A percentile compares a stretch with the other conserved stretches of the same genome.
phyloP scores from a whole-genome alignment of 768 basidiomycete species.

The Tricholoma matsutake region DNA sequence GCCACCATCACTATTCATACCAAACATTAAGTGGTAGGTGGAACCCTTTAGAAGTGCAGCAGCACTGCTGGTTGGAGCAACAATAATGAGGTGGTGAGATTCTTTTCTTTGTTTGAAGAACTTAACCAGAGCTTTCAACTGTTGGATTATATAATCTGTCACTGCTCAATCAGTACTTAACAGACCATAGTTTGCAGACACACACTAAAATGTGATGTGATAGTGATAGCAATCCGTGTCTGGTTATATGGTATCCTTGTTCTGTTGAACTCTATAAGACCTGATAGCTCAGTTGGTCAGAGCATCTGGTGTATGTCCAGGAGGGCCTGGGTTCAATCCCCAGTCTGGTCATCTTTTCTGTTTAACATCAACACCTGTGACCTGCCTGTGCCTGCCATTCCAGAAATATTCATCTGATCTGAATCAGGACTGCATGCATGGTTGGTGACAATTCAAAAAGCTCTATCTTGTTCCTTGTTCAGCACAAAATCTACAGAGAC shows the following conservation, averaged over 20 bases:
- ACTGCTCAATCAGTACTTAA: slow-evolving; percentile 14
- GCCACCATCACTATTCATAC: slow-evolving; percentile 12
- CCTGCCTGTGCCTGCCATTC: slow-evolving; percentile 32
- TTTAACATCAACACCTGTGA: slow-evolving; percentile 24
- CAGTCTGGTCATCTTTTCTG: no score
- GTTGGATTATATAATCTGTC: slow-evolving; percentile 27
- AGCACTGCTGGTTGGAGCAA: slow-evolving; percentile 31
- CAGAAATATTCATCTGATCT: slow-evolving; percentile 28
- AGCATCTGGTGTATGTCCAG: no score
- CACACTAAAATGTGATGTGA: no score
- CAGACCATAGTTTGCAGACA: slow-evolving; percentile 23
- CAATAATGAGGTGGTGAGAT: slow-evolving; percentile 17
- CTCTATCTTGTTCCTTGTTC: slow-evolving; percentile 31
- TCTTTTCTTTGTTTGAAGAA: slow-evolving; percentile 21
- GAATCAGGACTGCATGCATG: slow-evolving; percentile 12
- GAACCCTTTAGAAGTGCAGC: slow-evolving; percentile 28
- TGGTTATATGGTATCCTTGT: no score
- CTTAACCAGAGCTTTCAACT: slow-evolving; percentile 21
- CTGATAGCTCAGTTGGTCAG: no score
- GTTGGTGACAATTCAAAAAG: slow-evolving; percentile 25
- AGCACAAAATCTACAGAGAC: slow-evolving; percentile 11
- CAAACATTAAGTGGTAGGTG: slow-evolving; percentile 33
- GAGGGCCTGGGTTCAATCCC: no score
- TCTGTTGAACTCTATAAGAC: no score
- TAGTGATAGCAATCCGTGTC: no score